A percentile compares a stretch with the other conserved stretches of the same genome.
Conservation (phyloP, 495 filamentous ascomycete species). For the Annulohypoxylon moriforme region DNA sequence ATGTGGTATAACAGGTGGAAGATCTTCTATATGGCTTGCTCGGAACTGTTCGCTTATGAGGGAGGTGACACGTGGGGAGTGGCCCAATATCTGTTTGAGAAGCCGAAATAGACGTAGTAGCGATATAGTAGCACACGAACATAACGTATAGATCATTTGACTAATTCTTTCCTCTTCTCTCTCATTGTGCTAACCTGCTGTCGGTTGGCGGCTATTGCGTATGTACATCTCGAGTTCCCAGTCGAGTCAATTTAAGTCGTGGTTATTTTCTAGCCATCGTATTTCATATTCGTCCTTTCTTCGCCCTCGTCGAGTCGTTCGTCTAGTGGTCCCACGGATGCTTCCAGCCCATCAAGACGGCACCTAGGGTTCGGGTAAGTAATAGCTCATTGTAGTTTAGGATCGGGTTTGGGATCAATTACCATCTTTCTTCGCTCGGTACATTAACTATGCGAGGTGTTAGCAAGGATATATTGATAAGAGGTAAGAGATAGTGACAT, state of each 20-base stretch:
- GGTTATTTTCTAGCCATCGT: conserved; percentile 15
- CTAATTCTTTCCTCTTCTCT: conserved; percentile 24
- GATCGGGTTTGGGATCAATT: conserved; percentile 38
- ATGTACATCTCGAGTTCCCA: conserved; percentile 15
- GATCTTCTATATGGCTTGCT: conserved; percentile 75
- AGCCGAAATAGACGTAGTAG: conserved; percentile 47
- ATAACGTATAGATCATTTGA: conserved; percentile 14
- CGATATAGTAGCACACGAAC: conserved; percentile 21
- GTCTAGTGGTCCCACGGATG: conserved; percentile 98
- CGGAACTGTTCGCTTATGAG: conserved; percentile 71
- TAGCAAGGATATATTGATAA: neutral
- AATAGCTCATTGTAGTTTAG: conserved; percentile 31
- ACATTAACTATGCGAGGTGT: conserved; percentile 76
- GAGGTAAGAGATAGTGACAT: conserved; percentile 49
- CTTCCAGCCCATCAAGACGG: conserved; percentile 91
- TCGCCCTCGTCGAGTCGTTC: conserved; percentile 17
- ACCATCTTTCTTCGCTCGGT: conserved; percentile 93
- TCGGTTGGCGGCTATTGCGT: conserved; percentile 7
- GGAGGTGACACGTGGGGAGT: conserved; percentile 73
- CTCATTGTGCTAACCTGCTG: neutral
- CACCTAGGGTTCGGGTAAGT: conserved; percentile 53
- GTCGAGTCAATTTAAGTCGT: neutral
- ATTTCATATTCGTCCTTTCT: conserved; percentile 1
- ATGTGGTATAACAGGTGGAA: conserved; percentile 75
- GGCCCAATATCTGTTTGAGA: conserved; percentile 70